Evolutionary conservation across 225 moss, liverwort and hornwort genomes (phyloP).

Genomic region (Sphagnum tenellum): DNA sequence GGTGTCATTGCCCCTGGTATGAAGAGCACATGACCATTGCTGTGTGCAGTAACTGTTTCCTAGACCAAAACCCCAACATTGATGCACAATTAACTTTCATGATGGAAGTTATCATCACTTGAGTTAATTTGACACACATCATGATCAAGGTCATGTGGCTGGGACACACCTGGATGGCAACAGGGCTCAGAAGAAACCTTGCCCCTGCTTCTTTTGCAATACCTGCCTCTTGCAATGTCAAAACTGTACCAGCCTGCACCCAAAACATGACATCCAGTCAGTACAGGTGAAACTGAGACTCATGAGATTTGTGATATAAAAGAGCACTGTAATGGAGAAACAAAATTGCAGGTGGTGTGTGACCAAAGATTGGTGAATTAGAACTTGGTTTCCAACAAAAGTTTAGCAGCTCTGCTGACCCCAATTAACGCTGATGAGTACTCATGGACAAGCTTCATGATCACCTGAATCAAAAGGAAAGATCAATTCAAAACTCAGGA

Average conservation of each 20-base stretch:
- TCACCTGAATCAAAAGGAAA: conserved; percentile 37
- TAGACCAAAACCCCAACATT: conserved; percentile 13
- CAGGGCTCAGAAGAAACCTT: conserved; percentile 61
- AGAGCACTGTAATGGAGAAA: no score
- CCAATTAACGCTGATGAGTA: conserved; percentile 75
- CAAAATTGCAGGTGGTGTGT: no score
- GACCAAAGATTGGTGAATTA: no score
- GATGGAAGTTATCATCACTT: background rate
- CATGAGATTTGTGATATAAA: no score
- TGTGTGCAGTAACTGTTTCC: conserved; percentile 42
- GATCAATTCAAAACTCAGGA: background rate
- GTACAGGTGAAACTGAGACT: no score
- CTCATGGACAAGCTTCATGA: conserved; percentile 57
- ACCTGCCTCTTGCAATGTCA: conserved; percentile 55
- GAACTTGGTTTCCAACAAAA: no score
- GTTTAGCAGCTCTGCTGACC: conserved; percentile 22
- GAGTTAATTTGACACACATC: background rate
- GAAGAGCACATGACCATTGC: conserved; percentile 42
- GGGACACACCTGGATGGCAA: conserved; percentile 34
- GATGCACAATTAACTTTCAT: background rate
- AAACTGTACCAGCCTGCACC: conserved; percentile 75
- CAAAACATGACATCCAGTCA: background rate
- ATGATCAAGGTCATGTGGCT: no score
- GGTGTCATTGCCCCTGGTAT: conserved; percentile 78
- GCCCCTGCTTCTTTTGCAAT: conserved; percentile 68